phyloP scores from a whole-genome alignment of 441 rosid genomes.

The Mallotus japonicus region DNA sequence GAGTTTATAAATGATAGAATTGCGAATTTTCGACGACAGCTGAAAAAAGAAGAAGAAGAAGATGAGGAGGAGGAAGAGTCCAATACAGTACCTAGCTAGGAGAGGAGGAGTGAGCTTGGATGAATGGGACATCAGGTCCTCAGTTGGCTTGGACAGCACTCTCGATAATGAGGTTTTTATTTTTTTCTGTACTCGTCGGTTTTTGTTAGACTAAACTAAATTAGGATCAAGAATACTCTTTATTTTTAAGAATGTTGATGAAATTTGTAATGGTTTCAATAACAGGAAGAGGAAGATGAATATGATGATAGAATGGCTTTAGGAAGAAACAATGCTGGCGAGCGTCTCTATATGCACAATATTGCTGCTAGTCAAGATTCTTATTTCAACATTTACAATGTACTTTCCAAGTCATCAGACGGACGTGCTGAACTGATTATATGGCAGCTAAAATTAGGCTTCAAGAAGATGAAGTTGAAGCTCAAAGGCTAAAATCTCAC shows the following conservation, averaged over 20 bases:
- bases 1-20: constrained; percentile 36
- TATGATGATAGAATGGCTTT: constrained; percentile 71
- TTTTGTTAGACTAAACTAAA: no score
- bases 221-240: no score
- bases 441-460: constrained; percentile 64
- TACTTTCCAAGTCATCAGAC: constrained; percentile 38
- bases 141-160: constrained; percentile 62
- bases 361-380: constrained; percentile 21
- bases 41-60: constrained; percentile 21
- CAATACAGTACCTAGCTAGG: background rate
- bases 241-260: no score
- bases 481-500: constrained; percentile 36
- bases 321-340: constrained; percentile 50
- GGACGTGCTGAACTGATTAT: constrained; percentile 59
- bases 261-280: constrained; percentile 12
- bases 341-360: constrained; percentile 31
- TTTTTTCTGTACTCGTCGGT: background rate
- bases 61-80: constrained; percentile 22
- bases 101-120: background rate
- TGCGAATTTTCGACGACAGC: constrained; percentile 18
- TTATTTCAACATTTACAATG: constrained; percentile 35
- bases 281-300: constrained; percentile 86
- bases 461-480: constrained; percentile 71
- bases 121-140: constrained; percentile 54
- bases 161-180: constrained; percentile 60